Conservation (phyloP, 768 basidiomycete species). For the Termitomyces sp. region DNA sequence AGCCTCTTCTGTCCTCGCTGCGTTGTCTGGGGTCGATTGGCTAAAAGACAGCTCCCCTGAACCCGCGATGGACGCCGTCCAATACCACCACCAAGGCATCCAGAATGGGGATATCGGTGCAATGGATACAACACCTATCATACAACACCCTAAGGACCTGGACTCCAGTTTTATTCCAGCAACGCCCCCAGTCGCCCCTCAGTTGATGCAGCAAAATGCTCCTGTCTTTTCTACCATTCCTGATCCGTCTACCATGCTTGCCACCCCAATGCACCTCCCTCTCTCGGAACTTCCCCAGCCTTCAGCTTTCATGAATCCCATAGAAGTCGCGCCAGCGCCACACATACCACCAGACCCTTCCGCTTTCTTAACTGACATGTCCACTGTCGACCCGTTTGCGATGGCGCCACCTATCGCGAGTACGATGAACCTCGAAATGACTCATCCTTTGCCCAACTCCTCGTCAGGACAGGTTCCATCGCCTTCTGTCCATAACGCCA, state of each 20-base stretch:
- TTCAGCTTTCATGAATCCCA: conserved; percentile 33
- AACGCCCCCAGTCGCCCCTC: conserved; percentile 22
- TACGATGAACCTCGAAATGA: conserved; percentile 36
- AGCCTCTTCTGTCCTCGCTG: too few species aligned
- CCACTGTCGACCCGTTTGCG: conserved; percentile 31
- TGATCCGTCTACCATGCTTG: conserved; percentile 23
- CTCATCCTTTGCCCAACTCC: conserved; percentile 32
- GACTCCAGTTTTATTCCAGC: conserved; percentile 23
- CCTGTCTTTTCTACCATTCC: conserved; percentile 34
- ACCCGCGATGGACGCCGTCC: conserved; percentile 24
- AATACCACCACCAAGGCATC: conserved; percentile 34
- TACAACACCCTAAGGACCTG: conserved; percentile 26
- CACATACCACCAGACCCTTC: conserved; percentile 30
- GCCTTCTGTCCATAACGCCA: conserved; percentile 36
- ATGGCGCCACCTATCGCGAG: conserved; percentile 32
- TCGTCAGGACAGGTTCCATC: conserved; percentile 37
- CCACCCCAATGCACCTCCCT: conserved; percentile 37
- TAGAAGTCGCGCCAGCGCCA: conserved; percentile 31
- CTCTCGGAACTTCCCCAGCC: conserved; percentile 34
- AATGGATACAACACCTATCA: conserved; percentile 37
- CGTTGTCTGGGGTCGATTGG: too few species aligned
- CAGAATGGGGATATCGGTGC: conserved; percentile 25
- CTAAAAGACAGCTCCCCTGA: too few species aligned
- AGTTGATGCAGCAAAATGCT: conserved; percentile 31
- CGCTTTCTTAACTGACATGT: conserved; percentile 42